A percentile compares a stretch with the other conserved stretches of the same genome.
phyloP scores from a whole-genome alignment of 2,329 filamentous ascomycete species.

The Beauveria varroae region DNA sequence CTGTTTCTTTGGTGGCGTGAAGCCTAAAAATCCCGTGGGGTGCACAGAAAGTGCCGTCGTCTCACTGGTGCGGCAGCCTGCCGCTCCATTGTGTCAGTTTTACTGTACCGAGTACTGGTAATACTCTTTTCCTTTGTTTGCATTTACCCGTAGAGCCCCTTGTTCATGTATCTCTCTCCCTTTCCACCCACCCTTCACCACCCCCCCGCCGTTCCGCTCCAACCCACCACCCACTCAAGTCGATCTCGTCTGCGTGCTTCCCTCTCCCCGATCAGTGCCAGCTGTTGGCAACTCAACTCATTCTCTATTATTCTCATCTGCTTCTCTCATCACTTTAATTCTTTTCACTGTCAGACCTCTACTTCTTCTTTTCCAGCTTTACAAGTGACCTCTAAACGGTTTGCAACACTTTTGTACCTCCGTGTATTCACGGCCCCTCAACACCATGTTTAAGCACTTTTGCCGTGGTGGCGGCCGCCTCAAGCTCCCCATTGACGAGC shows the following conservation, averaged over 20 bases:
- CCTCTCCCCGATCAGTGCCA: not conserved
- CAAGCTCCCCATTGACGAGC: slow-evolving; percentile 5
- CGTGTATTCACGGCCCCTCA: not conserved
- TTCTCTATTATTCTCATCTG: not conserved
- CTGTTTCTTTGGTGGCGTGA: no score
- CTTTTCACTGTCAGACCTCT: not conserved
- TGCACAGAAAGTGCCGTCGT: no score
- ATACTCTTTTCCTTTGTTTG: no score
- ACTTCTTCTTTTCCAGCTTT: not conserved
- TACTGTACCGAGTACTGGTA: no score
- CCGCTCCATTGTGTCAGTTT: no score
- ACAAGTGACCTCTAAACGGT: not conserved
- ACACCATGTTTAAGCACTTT: slow-evolving; percentile 8
- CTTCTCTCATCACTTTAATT: not conserved
- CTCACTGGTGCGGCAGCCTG: no score
- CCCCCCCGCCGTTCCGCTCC: not conserved
- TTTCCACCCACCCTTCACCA: not conserved
- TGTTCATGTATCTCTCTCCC: not conserved
- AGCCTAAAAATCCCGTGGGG: no score
- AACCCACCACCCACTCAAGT: not conserved
- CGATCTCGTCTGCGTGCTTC: not conserved
- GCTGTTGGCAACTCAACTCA: not conserved
- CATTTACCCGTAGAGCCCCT: not conserved
- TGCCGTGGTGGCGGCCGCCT: slow-evolving; percentile 5
- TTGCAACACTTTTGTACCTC: not conserved